Evolutionary conservation across 176 grass and related monocot species (phyloP).

Genomic region (Bolboschoenus planiculmis): DNA sequence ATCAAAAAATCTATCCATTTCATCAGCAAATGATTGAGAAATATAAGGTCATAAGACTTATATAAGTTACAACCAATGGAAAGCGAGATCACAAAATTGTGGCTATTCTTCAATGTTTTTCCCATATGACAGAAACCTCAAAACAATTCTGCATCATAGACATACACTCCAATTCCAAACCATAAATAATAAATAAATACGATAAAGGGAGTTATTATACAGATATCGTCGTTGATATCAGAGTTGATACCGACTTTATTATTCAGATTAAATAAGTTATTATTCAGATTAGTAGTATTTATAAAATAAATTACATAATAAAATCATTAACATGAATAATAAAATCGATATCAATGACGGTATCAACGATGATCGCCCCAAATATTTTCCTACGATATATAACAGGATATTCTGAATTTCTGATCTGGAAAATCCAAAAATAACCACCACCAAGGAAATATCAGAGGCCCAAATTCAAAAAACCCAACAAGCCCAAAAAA

Average conservation of each 20-base stretch:
- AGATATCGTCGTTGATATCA: too few species aligned
- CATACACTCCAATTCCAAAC: background rate
- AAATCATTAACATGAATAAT: too few species aligned
- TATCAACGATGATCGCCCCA: too few species aligned
- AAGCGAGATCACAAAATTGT: constrained; percentile 10
- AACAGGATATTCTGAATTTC: background rate
- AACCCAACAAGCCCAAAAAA: background rate
- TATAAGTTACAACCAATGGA: constrained; percentile 3
- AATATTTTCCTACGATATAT: too few species aligned
- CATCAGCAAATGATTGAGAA: constrained; percentile 4
- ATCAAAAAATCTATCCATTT: background rate
- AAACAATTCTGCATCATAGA: background rate
- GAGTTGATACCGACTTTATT: too few species aligned
- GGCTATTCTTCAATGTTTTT: background rate
- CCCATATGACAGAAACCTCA: background rate
- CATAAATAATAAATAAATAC: background rate
- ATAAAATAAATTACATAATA: too few species aligned
- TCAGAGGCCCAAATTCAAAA: background rate
- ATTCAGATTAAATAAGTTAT: too few species aligned
- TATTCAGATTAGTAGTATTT: too few species aligned
- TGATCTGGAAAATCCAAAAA: background rate
- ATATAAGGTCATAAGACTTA: background rate
- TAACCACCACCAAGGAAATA: background rate
- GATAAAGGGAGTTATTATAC: too few species aligned
- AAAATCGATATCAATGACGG: too few species aligned